Conservation (phyloP, 768 basidiomycete species). For the Hygrophoropsis aurantiaca region DNA sequence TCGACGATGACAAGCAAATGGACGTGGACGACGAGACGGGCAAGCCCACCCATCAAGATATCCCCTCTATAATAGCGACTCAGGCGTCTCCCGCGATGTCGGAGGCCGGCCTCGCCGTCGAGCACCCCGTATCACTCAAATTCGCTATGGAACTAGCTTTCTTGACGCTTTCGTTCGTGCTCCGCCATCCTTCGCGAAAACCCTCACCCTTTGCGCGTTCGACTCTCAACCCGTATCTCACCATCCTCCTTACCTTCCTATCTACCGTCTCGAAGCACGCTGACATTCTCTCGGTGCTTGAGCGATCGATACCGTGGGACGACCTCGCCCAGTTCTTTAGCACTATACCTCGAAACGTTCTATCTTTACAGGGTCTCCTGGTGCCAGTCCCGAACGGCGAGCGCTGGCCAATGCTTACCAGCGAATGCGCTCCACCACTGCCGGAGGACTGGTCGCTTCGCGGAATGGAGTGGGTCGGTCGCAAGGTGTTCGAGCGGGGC, state of each 20-base stretch:
- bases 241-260: constrained; percentile 86
- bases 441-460: constrained; percentile 95
- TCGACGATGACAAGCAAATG: constrained; percentile 55
- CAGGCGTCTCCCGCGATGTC: constrained; percentile 28
- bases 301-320: constrained; percentile 84
- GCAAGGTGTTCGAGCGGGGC: constrained; percentile 87
- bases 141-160: constrained; percentile 81
- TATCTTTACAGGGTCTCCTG: constrained; percentile 45
- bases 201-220: constrained; percentile 54
- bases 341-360: constrained; percentile 52
- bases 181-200: constrained; percentile 62
- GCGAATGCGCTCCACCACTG: constrained; percentile 66
- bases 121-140: constrained; percentile 66
- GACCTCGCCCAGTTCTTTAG: constrained; percentile 67
- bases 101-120: constrained; percentile 34
- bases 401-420: constrained; percentile 68
- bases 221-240: constrained; percentile 82
- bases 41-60: constrained; percentile 14
- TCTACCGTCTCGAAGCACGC: constrained; percentile 69
- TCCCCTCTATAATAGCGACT: constrained; percentile 15
- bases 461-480: constrained; percentile 95
- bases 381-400: constrained; percentile 37
- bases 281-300: constrained; percentile 59
- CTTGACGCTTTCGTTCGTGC: constrained; percentile 68
- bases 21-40: constrained; percentile 57